Evolutionary conservation across 345 rosid genomes (phyloP).

Genomic region (Rhizophora mangle): DNA sequence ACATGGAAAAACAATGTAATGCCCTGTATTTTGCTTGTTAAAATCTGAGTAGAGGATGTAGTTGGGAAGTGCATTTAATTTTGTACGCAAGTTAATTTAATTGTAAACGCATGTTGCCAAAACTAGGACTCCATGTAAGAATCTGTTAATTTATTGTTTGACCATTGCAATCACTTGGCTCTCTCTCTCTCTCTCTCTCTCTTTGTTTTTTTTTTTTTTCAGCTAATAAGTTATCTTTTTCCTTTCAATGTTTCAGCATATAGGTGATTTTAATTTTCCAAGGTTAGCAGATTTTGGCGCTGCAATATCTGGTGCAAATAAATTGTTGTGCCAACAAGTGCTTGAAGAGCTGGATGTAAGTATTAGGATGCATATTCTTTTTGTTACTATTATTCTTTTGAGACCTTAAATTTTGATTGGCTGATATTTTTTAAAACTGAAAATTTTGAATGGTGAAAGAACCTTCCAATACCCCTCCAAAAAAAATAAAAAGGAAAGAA

Average conservation of each 20-base stretch:
- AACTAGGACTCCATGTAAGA: neutral
- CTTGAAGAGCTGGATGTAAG: constrained; percentile 99
- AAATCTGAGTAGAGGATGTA: neutral
- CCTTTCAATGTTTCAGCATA: constrained; percentile 54
- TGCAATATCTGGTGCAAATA: constrained; percentile 93
- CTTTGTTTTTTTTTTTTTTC: neutral
- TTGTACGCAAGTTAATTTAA: too few species aligned
- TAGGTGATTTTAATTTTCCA: constrained; percentile 88
- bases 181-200: neutral
- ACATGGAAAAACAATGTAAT: neutral
- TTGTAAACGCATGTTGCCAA: neutral
- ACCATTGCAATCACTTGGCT: neutral
- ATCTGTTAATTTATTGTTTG: neutral
- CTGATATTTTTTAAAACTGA: too few species aligned
- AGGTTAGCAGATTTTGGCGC: constrained; percentile 98
- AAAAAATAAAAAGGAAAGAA: too few species aligned
- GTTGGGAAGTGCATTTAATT: too few species aligned
- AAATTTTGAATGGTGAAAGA: too few species aligned
- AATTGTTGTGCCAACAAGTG: constrained; percentile 76
- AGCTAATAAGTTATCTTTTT: neutral
- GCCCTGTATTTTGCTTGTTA: neutral
- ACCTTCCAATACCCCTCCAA: too few species aligned
- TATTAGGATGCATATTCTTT: constrained; percentile 12
- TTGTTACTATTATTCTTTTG: too few species aligned
- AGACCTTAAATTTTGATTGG: too few species aligned